A percentile compares a stretch with the other conserved stretches of the same genome.
Conservation (phyloP, 805 yeast species). For the Sugiyamaella mastotermitis region DNA sequence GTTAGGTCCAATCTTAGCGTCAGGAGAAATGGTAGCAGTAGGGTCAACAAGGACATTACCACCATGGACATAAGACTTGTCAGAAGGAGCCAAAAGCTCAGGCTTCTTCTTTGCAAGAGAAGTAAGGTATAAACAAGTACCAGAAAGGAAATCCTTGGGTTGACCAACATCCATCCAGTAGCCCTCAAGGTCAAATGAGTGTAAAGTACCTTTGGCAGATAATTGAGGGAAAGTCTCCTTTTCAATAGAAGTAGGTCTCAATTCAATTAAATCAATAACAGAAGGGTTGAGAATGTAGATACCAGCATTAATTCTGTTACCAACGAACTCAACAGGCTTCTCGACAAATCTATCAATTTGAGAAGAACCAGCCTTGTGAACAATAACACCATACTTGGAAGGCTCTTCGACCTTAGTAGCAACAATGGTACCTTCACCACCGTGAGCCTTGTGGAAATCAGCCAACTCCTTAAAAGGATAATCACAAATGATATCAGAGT, state of each 20-base stretch:
- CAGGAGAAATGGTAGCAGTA: conserved; percentile 85
- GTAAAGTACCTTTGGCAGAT: conserved; percentile 81
- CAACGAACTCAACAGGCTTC: conserved; percentile 98
- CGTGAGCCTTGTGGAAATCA: conserved; percentile 89
- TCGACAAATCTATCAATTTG: conserved; percentile 98
- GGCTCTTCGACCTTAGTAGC: conserved; percentile 99
- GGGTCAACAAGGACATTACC: conserved; percentile 95
- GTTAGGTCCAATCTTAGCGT: conserved; percentile 96
- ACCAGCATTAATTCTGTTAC: conserved; percentile 99
- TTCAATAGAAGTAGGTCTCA: conserved; percentile 98
- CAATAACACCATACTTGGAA: conserved; percentile 98
- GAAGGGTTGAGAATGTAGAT: conserved; percentile 96
- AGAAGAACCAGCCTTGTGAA: conserved; percentile 90
- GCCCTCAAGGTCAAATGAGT: conserved; percentile 96
- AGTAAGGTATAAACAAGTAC: conserved; percentile 86
- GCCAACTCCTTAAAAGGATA: conserved; percentile 94
- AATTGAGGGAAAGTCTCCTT: conserved; percentile 98
- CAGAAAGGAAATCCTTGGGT: conserved; percentile 98
- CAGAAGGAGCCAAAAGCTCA: conserved; percentile 51
- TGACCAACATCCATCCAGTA: conserved; percentile 99
- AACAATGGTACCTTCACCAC: conserved; percentile 97
- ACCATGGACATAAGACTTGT: conserved; percentile 71
- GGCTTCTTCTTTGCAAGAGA: conserved; percentile 80
- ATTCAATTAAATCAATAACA: conserved; percentile 91
- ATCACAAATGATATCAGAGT: conserved; percentile 98